phyloP scores from a whole-genome alignment of 192 early-diverging fungal genomes.

The Gryganskiella cystojenkinii region DNA sequence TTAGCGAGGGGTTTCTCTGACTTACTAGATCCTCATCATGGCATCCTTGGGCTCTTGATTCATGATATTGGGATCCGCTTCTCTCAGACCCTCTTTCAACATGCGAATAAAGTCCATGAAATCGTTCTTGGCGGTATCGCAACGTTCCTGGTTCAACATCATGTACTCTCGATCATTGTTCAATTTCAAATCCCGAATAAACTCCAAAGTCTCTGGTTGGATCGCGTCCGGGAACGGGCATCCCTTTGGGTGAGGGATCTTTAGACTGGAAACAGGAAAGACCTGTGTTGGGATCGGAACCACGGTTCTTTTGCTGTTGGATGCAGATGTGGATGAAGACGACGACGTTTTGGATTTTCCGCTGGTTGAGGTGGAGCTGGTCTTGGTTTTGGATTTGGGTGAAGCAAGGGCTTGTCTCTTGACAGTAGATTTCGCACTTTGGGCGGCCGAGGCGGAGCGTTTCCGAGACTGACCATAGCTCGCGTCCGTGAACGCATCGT shows the following conservation, averaged over 20 bases:
- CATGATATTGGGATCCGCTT: slow-evolving; percentile 57
- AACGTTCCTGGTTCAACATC: slow-evolving; percentile 49
- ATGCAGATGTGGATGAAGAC: too few species aligned
- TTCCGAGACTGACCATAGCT: not conserved
- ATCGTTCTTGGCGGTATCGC: slow-evolving; percentile 45
- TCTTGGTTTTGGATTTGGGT: not conserved
- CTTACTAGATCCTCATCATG: slow-evolving; percentile 61
- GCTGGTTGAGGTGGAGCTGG: too few species aligned
- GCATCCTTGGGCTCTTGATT: slow-evolving; percentile 56
- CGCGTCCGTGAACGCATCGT: slow-evolving; percentile 19
- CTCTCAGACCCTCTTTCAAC: slow-evolving; percentile 51
- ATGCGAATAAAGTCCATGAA: slow-evolving; percentile 60
- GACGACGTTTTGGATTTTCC: too few species aligned
- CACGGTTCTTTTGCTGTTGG: not conserved
- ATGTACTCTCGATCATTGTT: slow-evolving; percentile 67
- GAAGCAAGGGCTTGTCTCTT: not conserved
- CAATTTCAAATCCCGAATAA: slow-evolving; percentile 55
- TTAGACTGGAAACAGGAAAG: slow-evolving; percentile 12
- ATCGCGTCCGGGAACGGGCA: slow-evolving; percentile 58
- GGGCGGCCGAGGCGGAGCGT: not conserved
- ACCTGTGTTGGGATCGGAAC: slow-evolving; percentile 7
- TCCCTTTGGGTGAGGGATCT: slow-evolving; percentile 52
- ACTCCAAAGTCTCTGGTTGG: slow-evolving; percentile 58
- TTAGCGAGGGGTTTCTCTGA: not conserved
- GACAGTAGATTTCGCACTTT: not conserved